Base-by-base conservation (phyloP, 176 grass and related monocot genomes). In the Eragrostis nindensis region DNA sequence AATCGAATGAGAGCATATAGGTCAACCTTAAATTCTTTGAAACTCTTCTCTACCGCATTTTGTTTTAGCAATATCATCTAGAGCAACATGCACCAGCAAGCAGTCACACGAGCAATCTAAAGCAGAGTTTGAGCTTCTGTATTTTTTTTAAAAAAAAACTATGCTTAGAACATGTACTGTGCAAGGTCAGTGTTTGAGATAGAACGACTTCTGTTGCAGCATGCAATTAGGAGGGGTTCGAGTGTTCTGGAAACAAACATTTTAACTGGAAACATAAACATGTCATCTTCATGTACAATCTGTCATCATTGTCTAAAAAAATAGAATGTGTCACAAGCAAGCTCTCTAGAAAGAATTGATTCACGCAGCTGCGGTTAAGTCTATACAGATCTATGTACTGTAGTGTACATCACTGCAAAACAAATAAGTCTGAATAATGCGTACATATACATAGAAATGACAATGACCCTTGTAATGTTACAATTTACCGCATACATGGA, bases 401-500 rank as follows among this genome's bases (percentile, higher is more conserved):
- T 2, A 42, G 18, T 70, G 46, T 36, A 72, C 17, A 19, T 72
- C 38, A 11, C 55, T 61, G 41, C 21, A 12, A 68, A 27, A 36
- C 12, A 36, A 30, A 30, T 12, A 75, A 42, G 39, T 3, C 73
- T 11, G 3, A 62, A 27, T 2, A 76, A 19, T 19, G 16, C 7
- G 14, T 5, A 26, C 56, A 38, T 47, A 9, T 32, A 70, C 42
- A 70, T 61, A 56, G 0, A 63, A 45, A 76, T n/a, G 16, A 54
- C 17, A 52, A 43, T 1, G 24, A 43, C 18, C 53, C 62, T 76
- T n/a, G 19, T 40, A 76, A 14, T 16, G 19, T 49, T 77, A 77
- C 53, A 69, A 30, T 62, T 62, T 82, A 82, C 72, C 66, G 5
- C 11, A 53, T 62, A 24, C n/a, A 74, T 44, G n/a, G n/a, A n/a